Percentiles rank a stretch among this genome's conserved stretches.
Evolutionary conservation across 768 basidiomycete species (phyloP).

Genomic region (Boletellus ananas): DNA sequence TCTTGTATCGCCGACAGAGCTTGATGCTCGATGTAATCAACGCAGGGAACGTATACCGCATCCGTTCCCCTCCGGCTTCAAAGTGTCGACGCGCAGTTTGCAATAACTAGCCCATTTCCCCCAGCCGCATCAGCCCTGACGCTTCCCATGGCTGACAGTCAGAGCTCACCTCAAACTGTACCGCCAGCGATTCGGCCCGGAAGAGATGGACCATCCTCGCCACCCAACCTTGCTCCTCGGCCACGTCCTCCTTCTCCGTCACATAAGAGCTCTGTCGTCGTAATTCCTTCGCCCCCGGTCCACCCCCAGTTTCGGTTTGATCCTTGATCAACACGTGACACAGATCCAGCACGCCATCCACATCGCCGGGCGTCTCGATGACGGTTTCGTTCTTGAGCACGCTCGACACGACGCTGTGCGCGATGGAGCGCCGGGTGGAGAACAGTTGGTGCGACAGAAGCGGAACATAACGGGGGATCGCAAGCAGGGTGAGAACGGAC

Average conservation of each 20-base stretch:
- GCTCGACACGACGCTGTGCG: conserved; percentile 90
- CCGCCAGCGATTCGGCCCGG: conserved; percentile 77
- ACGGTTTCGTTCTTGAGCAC: conserved; percentile 97
- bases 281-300: conserved; percentile 38
- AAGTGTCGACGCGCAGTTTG: conserved; percentile 91
- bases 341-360: conserved; percentile 87
- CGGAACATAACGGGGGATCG: conserved; percentile 84
- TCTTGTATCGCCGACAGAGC: conserved; percentile 88
- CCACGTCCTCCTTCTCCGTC: conserved; percentile 83
- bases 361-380: conserved; percentile 91
- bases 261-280: conserved; percentile 58
- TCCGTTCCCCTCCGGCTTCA: conserved; percentile 87
- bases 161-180: conserved; percentile 79
- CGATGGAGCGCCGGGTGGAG: conserved; percentile 85
- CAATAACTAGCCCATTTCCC: conserved; percentile 53
- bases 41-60: conserved; percentile 96
- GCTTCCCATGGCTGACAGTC: not conserved
- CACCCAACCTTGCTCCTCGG: conserved; percentile 99
- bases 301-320: conserved; percentile 53
- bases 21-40: conserved; percentile 92
- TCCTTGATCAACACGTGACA: conserved; percentile 92
- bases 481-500: conserved; percentile 95
- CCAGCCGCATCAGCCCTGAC: not conserved
- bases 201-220: conserved; percentile 98
- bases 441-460: conserved; percentile 85